Conservation (phyloP, 352 stramenopile genomes). For the Globisporangium cystogenes region DNA sequence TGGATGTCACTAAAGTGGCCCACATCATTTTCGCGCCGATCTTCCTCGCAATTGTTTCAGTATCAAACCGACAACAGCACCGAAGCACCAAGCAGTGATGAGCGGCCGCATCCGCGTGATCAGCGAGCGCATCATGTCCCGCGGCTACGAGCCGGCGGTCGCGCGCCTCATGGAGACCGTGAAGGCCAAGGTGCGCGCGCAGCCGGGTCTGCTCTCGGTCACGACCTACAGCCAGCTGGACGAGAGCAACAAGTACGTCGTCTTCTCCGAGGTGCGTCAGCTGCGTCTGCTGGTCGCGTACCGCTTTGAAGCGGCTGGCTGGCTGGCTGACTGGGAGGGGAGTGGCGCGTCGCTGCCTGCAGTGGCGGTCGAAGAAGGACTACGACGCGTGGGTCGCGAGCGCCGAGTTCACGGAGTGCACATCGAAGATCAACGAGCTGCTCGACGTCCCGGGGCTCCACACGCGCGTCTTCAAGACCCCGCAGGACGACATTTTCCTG, state of each 20-base stretch:
- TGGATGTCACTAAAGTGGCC: background rate
- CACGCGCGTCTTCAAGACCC: constrained; percentile 74
- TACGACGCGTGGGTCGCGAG: constrained; percentile 78
- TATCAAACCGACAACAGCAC: background rate
- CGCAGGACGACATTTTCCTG: constrained; percentile 82
- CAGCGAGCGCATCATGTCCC: constrained; percentile 86
- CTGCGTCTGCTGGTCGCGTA: background rate
- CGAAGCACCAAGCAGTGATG: too few relatives aligned
- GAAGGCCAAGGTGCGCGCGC: constrained; percentile 70
- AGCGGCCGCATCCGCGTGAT: constrained; percentile 60
- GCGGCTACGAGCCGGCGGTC: constrained; percentile 80
- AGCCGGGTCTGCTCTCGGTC: constrained; percentile 72
- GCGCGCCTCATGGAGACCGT: constrained; percentile 83
- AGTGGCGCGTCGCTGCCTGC: too few relatives aligned
- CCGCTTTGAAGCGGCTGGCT: background rate
- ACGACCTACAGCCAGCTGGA: constrained; percentile 74
- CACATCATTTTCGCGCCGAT: background rate
- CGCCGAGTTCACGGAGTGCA: constrained; percentile 75
- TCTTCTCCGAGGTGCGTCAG: constrained; percentile 73
- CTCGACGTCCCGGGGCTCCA: constrained; percentile 78
- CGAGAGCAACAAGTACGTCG: constrained; percentile 84
- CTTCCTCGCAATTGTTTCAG: too few relatives aligned
- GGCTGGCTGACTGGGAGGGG: background rate
- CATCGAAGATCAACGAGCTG: constrained; percentile 78
- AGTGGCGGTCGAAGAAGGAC: constrained; percentile 78